Percentiles rank a stretch among this genome's conserved stretches.
Evolutionary conservation across 176 grass and related monocot species (phyloP).

Genomic region (Puccinellia tenuiflora): DNA sequence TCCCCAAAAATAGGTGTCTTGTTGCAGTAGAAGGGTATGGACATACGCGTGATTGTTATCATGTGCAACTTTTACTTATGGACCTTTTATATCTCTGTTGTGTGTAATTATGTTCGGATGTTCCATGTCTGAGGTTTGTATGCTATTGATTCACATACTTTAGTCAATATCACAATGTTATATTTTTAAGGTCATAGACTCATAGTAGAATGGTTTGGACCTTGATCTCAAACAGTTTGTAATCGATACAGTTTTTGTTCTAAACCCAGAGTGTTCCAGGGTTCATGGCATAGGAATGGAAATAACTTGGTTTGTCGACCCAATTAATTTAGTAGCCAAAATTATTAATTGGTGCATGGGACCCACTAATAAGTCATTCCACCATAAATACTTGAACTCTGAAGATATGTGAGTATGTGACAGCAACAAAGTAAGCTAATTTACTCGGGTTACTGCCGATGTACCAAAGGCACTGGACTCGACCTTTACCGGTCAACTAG

Average conservation of each 20-base stretch:
- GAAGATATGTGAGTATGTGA: neutral
- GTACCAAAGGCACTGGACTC: neutral
- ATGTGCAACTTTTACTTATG: neutral
- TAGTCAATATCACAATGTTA: neutral
- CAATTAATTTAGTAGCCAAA: neutral
- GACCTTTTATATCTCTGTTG: neutral
- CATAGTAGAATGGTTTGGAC: constrained; percentile 11
- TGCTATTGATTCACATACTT: neutral
- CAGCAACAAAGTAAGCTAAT: neutral
- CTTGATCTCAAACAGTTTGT: neutral
- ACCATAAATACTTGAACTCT: neutral
- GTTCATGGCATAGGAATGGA: neutral
- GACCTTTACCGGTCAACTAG: neutral
- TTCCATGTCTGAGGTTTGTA: neutral
- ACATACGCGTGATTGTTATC: neutral
- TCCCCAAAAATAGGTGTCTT: constrained; percentile 79
- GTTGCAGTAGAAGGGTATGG: constrained; percentile 90
- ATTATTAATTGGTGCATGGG: neutral
- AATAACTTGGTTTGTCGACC: neutral
- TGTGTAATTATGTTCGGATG: neutral
- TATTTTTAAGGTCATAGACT: neutral
- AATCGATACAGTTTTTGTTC: neutral
- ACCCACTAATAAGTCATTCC: neutral
- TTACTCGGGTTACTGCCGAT: neutral
- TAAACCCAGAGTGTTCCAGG: neutral